Base-by-base conservation (phyloP, 345 rosid species). In the Lepidium didymum region DNA sequence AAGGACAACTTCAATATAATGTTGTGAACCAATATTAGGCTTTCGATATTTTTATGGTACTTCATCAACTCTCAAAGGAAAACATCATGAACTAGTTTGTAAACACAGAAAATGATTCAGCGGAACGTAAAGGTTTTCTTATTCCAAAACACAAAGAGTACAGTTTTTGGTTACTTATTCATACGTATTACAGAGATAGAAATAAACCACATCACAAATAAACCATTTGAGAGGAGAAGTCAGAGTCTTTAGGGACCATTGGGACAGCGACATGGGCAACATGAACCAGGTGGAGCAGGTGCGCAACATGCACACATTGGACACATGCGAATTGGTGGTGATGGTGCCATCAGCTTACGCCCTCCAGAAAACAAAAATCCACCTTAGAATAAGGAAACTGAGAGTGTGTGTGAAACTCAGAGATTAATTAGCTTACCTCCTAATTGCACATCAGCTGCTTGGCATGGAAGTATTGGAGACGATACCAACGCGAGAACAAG, bases 251-350 rank as follows among this genome's bases (percentile, higher is more conserved):
- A 74, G 1, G 68, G 57, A 51, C 57, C 78, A 37, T 3, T 27
- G 14, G 73, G 50, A 38, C 78, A 74, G 8, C 78, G 56, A 44
- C 73, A 74, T 6, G 68, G 77, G 50, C 77, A 74, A 57, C 77
- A 74, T 36, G 14, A 66, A 55, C 63, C 73, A 1, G 68, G 72
- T 33, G 49, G 10, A 59, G 77, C 73, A 7, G 77, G 68, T 15
- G 63, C 77, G 7, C 73, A 74, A 67, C 77, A 74, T 7, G 1
- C 73, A 67, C 77, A 74, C 51, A 59, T 67, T 53, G 77, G 68
- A 74, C 77, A 74, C 68, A 74, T 67, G 7, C 36, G 50, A 43
- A 60, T 9, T 13, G 77, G 77, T 50, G 77, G 77, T 65, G 77
- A 23, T 2, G 77, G 72, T 6, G 72, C 67, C 77, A 57, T 73